Conservation (phyloP, 148 eudicot species). For the Arctostaphylos glauca region DNA sequence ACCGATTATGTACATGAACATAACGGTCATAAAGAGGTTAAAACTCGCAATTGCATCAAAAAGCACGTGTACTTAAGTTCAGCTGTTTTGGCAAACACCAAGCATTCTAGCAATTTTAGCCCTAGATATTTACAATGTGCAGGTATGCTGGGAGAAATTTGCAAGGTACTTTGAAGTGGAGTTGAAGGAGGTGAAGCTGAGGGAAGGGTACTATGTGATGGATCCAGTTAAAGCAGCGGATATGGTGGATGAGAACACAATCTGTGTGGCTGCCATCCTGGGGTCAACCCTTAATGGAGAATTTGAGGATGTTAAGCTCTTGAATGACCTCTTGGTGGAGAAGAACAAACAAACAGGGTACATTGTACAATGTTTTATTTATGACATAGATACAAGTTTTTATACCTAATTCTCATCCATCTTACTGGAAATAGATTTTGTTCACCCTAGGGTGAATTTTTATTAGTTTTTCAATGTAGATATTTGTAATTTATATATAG, state of each 20-base stretch:
- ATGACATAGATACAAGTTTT: too few relatives aligned
- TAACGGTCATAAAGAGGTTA: too few relatives aligned
- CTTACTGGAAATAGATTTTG: too few relatives aligned
- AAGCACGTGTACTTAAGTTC: too few relatives aligned
- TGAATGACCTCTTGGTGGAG: constrained; percentile 12
- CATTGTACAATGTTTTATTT: too few relatives aligned
- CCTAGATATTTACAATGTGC: not conserved
- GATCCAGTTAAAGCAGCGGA: constrained; percentile 14
- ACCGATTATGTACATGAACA: too few relatives aligned
- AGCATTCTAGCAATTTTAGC: not conserved
- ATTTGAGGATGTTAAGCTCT: constrained; percentile 17
- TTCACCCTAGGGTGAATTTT: too few relatives aligned
- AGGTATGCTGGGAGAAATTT: constrained; percentile 8
- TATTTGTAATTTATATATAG: too few relatives aligned
- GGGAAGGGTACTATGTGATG: constrained; percentile 17
- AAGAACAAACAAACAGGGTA: constrained; percentile 16
- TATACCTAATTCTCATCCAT: too few relatives aligned
- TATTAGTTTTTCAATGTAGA: too few relatives aligned
- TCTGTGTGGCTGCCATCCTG: constrained; percentile 15
- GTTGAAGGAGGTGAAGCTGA: constrained; percentile 17
- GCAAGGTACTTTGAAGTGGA: constrained; percentile 15
- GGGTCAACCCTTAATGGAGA: constrained; percentile 18
- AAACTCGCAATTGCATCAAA: too few relatives aligned
- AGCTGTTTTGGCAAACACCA: too few relatives aligned
- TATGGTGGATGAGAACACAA: constrained; percentile 16